Evolutionary conservation across 352 stramenopile genomes (phyloP).

Genomic region (Pythium dissotocum): DNA sequence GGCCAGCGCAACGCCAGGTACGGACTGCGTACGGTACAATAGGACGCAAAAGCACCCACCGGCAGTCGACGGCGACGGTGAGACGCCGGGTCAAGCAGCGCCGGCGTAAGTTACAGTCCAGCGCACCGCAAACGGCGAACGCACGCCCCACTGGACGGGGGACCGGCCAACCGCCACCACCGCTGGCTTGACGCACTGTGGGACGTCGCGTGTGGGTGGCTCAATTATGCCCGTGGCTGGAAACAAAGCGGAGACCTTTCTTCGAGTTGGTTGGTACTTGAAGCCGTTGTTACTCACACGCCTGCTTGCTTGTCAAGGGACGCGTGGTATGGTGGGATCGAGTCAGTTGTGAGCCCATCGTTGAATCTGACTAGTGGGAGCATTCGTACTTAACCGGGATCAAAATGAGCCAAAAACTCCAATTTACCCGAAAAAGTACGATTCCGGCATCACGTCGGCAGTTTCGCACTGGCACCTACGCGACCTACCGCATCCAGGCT

Average conservation of each 20-base stretch:
- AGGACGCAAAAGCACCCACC: not conserved
- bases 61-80: not conserved
- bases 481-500: not conserved
- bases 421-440: not conserved
- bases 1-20: not conserved
- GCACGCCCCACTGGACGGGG: not conserved
- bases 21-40: not conserved
- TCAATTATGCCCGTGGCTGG: not conserved
- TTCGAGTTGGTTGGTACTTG: not conserved
- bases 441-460: not conserved
- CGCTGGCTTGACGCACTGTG: not conserved
- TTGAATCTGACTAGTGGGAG: not conserved
- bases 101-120: not conserved
- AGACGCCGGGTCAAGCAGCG: not conserved
- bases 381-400: not conserved
- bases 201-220: not conserved
- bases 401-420: not conserved
- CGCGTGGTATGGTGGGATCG: conserved; percentile 2
- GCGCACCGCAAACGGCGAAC: conserved; percentile 1
- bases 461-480: not conserved
- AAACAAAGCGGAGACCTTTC: not conserved
- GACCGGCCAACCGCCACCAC: not conserved
- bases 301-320: conserved; percentile 4
- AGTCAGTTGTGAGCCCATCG: not conserved
- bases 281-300: not conserved